Percentiles rank a stretch among this genome's conserved stretches.
Evolutionary conservation across 495 filamentous ascomycete genomes (phyloP).

Genomic region (Trypethelium eluteriae): DNA sequence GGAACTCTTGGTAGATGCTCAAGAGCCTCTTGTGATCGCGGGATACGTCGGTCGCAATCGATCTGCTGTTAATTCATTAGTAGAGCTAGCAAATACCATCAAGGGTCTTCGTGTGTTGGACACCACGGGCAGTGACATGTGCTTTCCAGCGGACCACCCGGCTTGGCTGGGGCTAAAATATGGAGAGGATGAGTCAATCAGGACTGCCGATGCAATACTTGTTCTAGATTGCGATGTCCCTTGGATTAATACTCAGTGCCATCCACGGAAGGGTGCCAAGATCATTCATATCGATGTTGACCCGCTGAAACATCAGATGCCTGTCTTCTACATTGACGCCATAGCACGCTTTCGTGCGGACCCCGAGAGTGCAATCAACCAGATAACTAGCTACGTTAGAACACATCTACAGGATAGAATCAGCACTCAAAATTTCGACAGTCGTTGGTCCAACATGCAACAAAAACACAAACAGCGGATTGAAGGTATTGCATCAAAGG

Average conservation of each 20-base stretch:
- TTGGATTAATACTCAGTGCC: conserved; percentile 57
- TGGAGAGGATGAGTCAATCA: conserved; percentile 66
- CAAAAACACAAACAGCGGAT: conserved; percentile 52
- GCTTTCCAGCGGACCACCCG: conserved; percentile 76
- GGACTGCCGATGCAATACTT: conserved; percentile 73
- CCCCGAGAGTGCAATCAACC: conserved; percentile 59
- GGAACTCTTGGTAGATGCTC: conserved; percentile 61
- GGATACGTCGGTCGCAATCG: conserved; percentile 77
- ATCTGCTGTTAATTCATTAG: conserved; percentile 57
- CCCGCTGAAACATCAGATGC: conserved; percentile 39
- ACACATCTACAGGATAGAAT: conserved; percentile 35
- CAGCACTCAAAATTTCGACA: conserved; percentile 27
- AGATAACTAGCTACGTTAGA: conserved; percentile 52
- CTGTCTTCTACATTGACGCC: conserved; percentile 66
- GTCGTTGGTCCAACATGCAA: conserved; percentile 52
- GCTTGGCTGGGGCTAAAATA: conserved; percentile 69
- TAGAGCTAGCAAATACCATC: conserved; percentile 68
- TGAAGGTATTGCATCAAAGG: conserved; percentile 48
- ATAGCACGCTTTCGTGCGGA: conserved; percentile 71
- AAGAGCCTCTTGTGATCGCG: conserved; percentile 70
- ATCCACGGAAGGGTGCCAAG: conserved; percentile 29
- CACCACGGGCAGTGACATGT: conserved; percentile 90
- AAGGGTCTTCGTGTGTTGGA: conserved; percentile 79
- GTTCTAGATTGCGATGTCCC: conserved; percentile 77
- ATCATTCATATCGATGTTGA: conserved; percentile 38